A percentile compares a stretch with the other conserved stretches of the same genome.
Evolutionary conservation across 1,284 basidiomycete genomes (phyloP).

Genomic region (Cutaneotrichosporon dermatis): DNA sequence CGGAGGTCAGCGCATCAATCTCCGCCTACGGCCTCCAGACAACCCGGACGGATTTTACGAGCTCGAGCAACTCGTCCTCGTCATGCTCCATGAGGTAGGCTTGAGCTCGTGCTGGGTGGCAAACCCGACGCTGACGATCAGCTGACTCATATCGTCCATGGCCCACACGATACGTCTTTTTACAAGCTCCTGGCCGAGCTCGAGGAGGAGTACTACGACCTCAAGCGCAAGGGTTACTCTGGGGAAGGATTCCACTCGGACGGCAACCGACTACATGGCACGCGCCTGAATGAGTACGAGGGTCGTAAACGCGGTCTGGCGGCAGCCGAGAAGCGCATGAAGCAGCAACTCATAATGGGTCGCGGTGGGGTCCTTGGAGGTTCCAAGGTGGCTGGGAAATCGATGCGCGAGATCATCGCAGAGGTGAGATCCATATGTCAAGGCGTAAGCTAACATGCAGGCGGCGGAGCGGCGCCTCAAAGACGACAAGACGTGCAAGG

Average conservation of each 20-base stretch:
- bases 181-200: slow-evolving; percentile 72
- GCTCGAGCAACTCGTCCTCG: slow-evolving; percentile 65
- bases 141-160: slow-evolving; percentile 83
- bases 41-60: slow-evolving; percentile 69
- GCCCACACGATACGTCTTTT: slow-evolving; percentile 72
- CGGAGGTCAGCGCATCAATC: slow-evolving; percentile 68
- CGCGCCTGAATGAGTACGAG: slow-evolving; percentile 61
- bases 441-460: slow-evolving; percentile 48
- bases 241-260: slow-evolving; percentile 76
- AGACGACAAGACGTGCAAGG: slow-evolving; percentile 67
- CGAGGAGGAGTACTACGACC: slow-evolving; percentile 72
- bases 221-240: slow-evolving; percentile 67
- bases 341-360: slow-evolving; percentile 54
- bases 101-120: no score
- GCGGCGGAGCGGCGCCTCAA: slow-evolving; percentile 70
- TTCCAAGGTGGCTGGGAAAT: slow-evolving; percentile 49
- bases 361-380: slow-evolving; percentile 54
- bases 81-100: slow-evolving; percentile 79
- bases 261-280: slow-evolving; percentile 63
- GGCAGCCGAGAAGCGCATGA: slow-evolving; percentile 67
- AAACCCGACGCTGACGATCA: slow-evolving; percentile 35
- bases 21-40: slow-evolving; percentile 67
- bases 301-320: slow-evolving; percentile 64
- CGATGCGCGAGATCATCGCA: slow-evolving; percentile 67
- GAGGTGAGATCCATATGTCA: slow-evolving; percentile 55